Percentiles rank a stretch among this genome's conserved stretches.
These are phyloP conservation scores for Jaltomata sinuosa DNA, from an alignment of 257 asterid genomes.

Conservation along the genomic window DNA sequence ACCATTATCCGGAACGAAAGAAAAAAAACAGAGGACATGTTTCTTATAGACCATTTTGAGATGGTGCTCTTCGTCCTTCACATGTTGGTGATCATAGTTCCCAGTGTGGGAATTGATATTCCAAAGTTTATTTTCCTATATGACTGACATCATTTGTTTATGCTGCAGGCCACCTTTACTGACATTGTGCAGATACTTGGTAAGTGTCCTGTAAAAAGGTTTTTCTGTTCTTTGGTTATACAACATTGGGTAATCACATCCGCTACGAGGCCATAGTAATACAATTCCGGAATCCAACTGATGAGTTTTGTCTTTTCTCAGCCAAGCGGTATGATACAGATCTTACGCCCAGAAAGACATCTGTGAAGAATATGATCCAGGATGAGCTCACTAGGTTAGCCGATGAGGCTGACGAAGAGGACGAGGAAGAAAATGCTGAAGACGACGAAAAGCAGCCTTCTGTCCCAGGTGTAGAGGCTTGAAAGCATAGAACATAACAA, in stretches of 20 bases:
- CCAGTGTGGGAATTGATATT: background rate
- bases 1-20: background rate
- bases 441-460: conserved; percentile 33
- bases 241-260: background rate
- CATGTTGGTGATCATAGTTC: background rate
- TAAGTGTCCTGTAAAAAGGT: conserved; percentile 18
- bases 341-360: conserved; percentile 40
- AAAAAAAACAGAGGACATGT: background rate
- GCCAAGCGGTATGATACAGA: conserved; percentile 45
- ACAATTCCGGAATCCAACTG: background rate
- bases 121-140: background rate
- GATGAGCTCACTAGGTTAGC: conserved; percentile 80
- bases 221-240: background rate
- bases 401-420: conserved; percentile 49
- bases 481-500: background rate
- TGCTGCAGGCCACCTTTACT: conserved; percentile 85
- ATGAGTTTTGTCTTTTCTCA: conserved; percentile 19
- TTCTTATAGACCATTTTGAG: background rate
- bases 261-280: background rate
- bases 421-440: conserved; percentile 32
- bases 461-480: conserved; percentile 33
- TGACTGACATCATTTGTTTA: background rate
- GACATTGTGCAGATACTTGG: conserved; percentile 85
- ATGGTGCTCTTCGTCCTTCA: background rate
- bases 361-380: conserved; percentile 79